Base-by-base conservation (phyloP, 2,329 filamentous ascomycete species). In the Metarhizium anisopliae region DNA sequence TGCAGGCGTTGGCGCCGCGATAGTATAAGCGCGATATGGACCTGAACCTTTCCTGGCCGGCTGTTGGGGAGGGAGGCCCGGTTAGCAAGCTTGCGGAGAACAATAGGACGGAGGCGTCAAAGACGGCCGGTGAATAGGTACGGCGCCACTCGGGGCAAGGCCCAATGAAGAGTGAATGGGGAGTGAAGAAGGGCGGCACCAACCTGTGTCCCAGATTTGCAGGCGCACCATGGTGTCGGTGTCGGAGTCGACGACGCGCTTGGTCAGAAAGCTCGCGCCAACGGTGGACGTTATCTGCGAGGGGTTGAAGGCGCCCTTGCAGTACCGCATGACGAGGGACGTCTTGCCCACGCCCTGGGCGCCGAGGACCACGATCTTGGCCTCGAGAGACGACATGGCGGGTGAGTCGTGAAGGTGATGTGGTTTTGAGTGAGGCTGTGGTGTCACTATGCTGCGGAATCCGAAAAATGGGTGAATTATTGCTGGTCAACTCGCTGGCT, bases 21-120 rank as follows among this genome's bases (percentile, higher is more conserved):
- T 99, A 99, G 77, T 97, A 97, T 54, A 99, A 83, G 56, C 92
- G 87, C 10, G 90, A 95, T 66, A 99, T 97, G 59, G 88, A 92
- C 64, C 93, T 85, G 71, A 97, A 99, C 56, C 93, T 85, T 75
- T 99, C 93, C 68, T 99, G 93, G 59, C 93, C 93, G 56, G 93
- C 84, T 77, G 68, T 55, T 40, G 8, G 8, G 29, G 20, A 25
- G 4, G 29, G 20, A 25, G 3, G 25, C 25, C 25, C 25, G 25
- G 56, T 55, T 56, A 54, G 30, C 52, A 16, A 35, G 25, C 32
- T 42, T 49, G 52, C n/a, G 30, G 7, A 38, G 7, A 11, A 10
- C 32, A 10, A 16, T 40, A 40, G 45, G 47, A 18, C 32, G 32
- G 25, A 38, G 52, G 32, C 18, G 18, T 1, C 29, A 25, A 8